Percentiles rank a stretch among this genome's conserved stretches.
These are phyloP conservation scores for Suillus fuscotomentosus DNA, from an alignment of 768 basidiomycete species.

Conservation along the genomic window DNA sequence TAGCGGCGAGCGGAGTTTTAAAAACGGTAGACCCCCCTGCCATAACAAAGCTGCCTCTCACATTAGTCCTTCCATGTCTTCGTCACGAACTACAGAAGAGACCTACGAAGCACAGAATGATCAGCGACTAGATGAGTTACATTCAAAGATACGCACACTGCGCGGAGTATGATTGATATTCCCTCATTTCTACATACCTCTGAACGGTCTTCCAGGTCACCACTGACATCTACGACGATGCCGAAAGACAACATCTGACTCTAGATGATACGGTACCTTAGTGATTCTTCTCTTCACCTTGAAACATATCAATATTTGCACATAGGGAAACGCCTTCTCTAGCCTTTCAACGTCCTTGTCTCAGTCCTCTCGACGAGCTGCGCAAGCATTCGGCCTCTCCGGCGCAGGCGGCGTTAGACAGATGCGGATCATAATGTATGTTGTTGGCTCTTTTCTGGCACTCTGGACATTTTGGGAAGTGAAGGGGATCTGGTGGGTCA, in stretches of 20 bases:
- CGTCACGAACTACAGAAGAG: slow-evolving; percentile 51
- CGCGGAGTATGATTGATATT: slow-evolving; percentile 56
- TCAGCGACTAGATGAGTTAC: slow-evolving; percentile 77
- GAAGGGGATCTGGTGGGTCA: slow-evolving; percentile 44
- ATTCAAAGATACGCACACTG: slow-evolving; percentile 79
- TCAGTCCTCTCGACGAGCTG: slow-evolving; percentile 67
- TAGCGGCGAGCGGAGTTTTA: too few species aligned
- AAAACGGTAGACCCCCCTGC: neutral
- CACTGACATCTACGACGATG: slow-evolving; percentile 82
- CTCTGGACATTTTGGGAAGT: slow-evolving; percentile 58
- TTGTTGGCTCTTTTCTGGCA: slow-evolving; percentile 51
- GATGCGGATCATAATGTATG: slow-evolving; percentile 62
- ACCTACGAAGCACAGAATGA: slow-evolving; percentile 87
- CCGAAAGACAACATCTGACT: slow-evolving; percentile 77
- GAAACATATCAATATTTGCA: neutral
- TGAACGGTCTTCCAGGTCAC: slow-evolving; percentile 56
- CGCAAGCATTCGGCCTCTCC: slow-evolving; percentile 67
- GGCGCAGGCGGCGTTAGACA: slow-evolving; percentile 65
- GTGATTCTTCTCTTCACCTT: neutral
- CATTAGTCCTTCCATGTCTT: slow-evolving; percentile 28
- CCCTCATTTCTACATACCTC: neutral
- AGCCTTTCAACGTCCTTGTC: slow-evolving; percentile 61
- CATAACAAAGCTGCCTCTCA: neutral
- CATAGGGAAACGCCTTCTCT: slow-evolving; percentile 63
- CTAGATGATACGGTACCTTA: slow-evolving; percentile 71